These are phyloP conservation scores for Zasmidium citrigriseum DNA, from an alignment of 2,329 filamentous ascomycete species.

Conservation along the genomic window DNA sequence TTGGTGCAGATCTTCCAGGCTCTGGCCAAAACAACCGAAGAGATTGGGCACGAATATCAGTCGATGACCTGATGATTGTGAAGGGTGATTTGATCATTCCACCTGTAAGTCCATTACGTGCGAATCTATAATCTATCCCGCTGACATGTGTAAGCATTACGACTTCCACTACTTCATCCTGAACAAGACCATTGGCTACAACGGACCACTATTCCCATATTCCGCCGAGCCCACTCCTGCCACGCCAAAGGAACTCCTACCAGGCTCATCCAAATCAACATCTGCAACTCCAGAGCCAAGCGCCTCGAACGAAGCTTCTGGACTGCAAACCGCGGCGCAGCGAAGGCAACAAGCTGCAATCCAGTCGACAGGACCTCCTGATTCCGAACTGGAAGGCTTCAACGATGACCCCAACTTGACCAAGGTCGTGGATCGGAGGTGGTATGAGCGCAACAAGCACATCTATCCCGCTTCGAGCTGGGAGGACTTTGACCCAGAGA, in stretches of 20 bases:
- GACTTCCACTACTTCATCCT: conserved; percentile 97
- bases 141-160: conserved; percentile 68
- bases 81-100: conserved; percentile 88
- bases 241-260: conserved; percentile 38
- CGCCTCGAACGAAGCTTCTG: not conserved
- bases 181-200: conserved; percentile 77
- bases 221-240: conserved; percentile 51
- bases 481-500: conserved; percentile 90
- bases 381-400: conserved; percentile 66
- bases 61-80: conserved; percentile 94
- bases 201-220: conserved; percentile 78
- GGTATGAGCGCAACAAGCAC: conserved; percentile 98
- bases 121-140: not conserved
- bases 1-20: conserved; percentile 81
- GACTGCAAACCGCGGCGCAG: conserved; percentile 28
- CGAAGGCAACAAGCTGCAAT: conserved; percentile 22
- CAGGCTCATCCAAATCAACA: conserved; percentile 9
- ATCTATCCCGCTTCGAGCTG: conserved; percentile 95
- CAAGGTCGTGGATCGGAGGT: conserved; percentile 92
- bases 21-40: conserved; percentile 64
- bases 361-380: conserved; percentile 48
- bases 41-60: conserved; percentile 90
- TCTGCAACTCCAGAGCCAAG: conserved; percentile 9
- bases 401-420: conserved; percentile 77
- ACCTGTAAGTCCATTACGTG: conserved; percentile 65